A percentile compares a stretch with the other conserved stretches of the same genome.
These are phyloP conservation scores for Barnettozyma wickerhamii DNA, from an alignment of 805 yeast species.

Conservation along the genomic window DNA sequence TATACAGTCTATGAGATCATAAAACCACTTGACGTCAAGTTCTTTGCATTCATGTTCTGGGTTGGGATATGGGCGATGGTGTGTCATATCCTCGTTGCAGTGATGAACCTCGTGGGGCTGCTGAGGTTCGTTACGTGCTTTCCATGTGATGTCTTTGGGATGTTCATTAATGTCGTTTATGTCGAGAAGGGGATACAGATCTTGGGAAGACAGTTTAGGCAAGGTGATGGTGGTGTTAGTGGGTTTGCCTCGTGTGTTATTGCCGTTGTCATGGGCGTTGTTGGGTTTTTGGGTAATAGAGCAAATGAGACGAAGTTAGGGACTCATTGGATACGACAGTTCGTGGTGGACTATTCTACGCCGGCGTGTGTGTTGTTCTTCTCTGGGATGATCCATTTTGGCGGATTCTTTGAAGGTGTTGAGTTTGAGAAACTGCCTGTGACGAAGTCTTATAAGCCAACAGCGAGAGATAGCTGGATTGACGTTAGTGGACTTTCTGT, in stretches of 20 bases:
- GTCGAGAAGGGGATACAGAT: slow-evolving; percentile 89
- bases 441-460: slow-evolving; percentile 71
- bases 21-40: slow-evolving; percentile 40
- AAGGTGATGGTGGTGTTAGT: slow-evolving; percentile 31
- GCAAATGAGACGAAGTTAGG: slow-evolving; percentile 53
- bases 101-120: slow-evolving; percentile 61
- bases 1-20: slow-evolving; percentile 81
- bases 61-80: slow-evolving; percentile 86
- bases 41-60: slow-evolving; percentile 94
- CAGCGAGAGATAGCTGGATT: slow-evolving; percentile 40
- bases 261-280: slow-evolving; percentile 68
- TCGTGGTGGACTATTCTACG: slow-evolving; percentile 82
- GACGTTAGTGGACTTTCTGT: slow-evolving; percentile 42
- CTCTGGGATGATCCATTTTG: slow-evolving; percentile 91
- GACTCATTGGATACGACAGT: slow-evolving; percentile 53
- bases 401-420: slow-evolving; percentile 62
- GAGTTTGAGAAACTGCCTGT: slow-evolving; percentile 62
- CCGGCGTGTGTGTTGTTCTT: slow-evolving; percentile 83
- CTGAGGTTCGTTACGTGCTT: slow-evolving; percentile 71
- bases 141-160: slow-evolving; percentile 91
- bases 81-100: slow-evolving; percentile 69
- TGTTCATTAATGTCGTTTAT: slow-evolving; percentile 84
- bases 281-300: slow-evolving; percentile 66
- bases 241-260: slow-evolving; percentile 77
- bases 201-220: slow-evolving; percentile 60